Base-by-base conservation (phyloP, 1,284 basidiomycete genomes). In the Fomes fomentarius region DNA sequence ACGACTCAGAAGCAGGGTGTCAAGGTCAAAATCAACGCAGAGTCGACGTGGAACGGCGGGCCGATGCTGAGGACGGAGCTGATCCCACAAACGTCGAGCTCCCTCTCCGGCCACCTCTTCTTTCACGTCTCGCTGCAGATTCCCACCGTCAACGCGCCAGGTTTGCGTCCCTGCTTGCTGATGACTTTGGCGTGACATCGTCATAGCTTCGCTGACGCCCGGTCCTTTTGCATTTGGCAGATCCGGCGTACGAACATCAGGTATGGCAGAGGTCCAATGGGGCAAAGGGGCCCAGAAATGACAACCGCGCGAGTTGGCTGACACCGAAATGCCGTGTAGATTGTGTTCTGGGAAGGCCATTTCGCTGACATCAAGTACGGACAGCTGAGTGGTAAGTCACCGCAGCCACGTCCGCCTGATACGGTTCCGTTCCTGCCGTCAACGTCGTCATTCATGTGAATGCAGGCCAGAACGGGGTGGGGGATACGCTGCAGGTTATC, bases 301-400 rank as follows among this genome's bases (percentile, higher is more conserved):
- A n/a, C n/a, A n/a, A n/a, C n/a, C n/a, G n/a, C n/a, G 38, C 22
- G 21, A 22, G 21, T 45, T 31, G 19, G 17, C 19, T 10, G 25
- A 39, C 12, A 24, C 44, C 41, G 39, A 51, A 34, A 19, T 15
- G 42, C 22, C 39, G 30, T 30, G 6, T 22, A 63, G 62, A 66
- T 66, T 46, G 65, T 66, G 8, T 66, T 66, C 50, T 64, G 61
- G 63, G 63, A 64, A 51, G 50, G 57, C 15, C 65, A 66, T 34
- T 65, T 52, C 37, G 65, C 65, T 7, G 65, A 66, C 46, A 65
- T 66, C 59, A 65, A 65, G 52, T 66, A 65, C 43, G 63, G 65
- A 12, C 61, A 63, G 39, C 47, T 65, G 47, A 57, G 53, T 39
- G 60, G 56, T 62, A 11, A 35, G 60, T 30, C 22, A 22, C 19